phyloP scores from a whole-genome alignment of 1,284 basidiomycete genomes.

The Fomes fomentarius region DNA sequence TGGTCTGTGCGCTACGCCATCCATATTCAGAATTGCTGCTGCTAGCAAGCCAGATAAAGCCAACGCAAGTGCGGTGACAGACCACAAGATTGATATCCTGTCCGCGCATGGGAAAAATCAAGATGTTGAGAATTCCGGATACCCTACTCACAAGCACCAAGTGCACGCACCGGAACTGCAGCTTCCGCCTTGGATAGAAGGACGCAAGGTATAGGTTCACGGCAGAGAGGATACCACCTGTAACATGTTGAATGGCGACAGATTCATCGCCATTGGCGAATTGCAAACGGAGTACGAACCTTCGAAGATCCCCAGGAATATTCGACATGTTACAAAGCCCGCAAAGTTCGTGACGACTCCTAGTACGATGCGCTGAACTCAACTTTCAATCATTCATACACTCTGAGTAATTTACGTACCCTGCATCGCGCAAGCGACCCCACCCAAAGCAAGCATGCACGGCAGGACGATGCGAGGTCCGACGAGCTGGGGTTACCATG shows the following conservation, averaged over 20 bases:
- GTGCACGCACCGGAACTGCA: conserved; percentile 52
- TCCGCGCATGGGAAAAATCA: background rate
- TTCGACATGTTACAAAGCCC: conserved; percentile 58
- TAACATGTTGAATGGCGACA: too few relatives aligned
- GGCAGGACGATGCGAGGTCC: conserved; percentile 63
- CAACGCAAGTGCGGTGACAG: conserved; percentile 53
- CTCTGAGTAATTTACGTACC: conserved; percentile 35
- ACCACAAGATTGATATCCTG: conserved; percentile 60
- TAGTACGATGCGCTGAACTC: too few relatives aligned
- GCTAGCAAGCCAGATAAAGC: conserved; percentile 67
- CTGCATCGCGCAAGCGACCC: conserved; percentile 56
- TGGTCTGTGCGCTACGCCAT: conserved; percentile 49
- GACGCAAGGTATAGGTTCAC: conserved; percentile 57
- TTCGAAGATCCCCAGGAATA: conserved; percentile 69
- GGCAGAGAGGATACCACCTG: conserved; percentile 63
- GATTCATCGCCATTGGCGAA: background rate
- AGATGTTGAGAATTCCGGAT: background rate
- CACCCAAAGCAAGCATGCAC: conserved; percentile 59
- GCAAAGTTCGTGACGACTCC: conserved; percentile 56
- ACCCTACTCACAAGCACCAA: background rate
- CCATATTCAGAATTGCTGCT: conserved; percentile 55
- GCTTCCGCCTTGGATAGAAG: conserved; percentile 60
- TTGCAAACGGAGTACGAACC: conserved; percentile 39
- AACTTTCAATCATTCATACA: too few relatives aligned
- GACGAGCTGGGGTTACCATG: conserved; percentile 49